phyloP scores from a whole-genome alignment of 1,139 yeast genomes.

The Yarrowia galli region DNA sequence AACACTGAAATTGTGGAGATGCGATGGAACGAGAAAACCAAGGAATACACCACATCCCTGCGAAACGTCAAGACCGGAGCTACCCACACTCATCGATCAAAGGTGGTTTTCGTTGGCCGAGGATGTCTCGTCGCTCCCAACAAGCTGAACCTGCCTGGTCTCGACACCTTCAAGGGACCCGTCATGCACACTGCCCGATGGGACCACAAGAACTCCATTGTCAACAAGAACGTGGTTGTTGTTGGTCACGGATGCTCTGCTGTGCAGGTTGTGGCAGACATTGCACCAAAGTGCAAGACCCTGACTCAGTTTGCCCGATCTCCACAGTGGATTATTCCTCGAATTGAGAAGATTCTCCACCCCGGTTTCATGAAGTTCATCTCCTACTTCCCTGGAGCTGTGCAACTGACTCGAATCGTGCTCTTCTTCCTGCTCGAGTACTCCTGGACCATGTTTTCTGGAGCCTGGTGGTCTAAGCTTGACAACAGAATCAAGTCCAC shows the following conservation, averaged over 20 bases:
- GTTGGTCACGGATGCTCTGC: constrained; percentile 59
- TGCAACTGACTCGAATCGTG: constrained; percentile 11
- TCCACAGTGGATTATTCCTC: constrained; percentile 43
- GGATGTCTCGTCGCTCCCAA: constrained; percentile 41
- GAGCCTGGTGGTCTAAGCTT: constrained; percentile 41
- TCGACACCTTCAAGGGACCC: constrained; percentile 53
- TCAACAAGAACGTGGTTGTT: constrained; percentile 53
- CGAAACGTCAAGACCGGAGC: constrained; percentile 11
- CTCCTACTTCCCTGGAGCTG: constrained; percentile 18
- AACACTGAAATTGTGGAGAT: constrained; percentile 26
- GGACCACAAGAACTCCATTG: constrained; percentile 48
- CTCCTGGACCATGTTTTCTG: constrained; percentile 38
- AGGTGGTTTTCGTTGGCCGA: constrained; percentile 13
- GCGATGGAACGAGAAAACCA: constrained; percentile 27
- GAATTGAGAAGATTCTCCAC: constrained; percentile 39
- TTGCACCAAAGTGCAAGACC: constrained; percentile 43
- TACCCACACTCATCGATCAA: constrained; percentile 17
- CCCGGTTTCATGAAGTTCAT: constrained; percentile 9
- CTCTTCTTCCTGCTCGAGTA: constrained; percentile 32
- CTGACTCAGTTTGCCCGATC: constrained; percentile 45
- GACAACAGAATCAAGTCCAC: constrained; percentile 11
- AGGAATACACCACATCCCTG: constrained; percentile 22
- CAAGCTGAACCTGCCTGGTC: constrained; percentile 41
- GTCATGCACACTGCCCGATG: constrained; percentile 60
- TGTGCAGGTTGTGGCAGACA: constrained; percentile 52